Percentiles rank a stretch among this genome's conserved stretches.
phyloP scores from a whole-genome alignment of 2,329 filamentous ascomycete genomes.

The Ophiocordyceps sinensis region DNA sequence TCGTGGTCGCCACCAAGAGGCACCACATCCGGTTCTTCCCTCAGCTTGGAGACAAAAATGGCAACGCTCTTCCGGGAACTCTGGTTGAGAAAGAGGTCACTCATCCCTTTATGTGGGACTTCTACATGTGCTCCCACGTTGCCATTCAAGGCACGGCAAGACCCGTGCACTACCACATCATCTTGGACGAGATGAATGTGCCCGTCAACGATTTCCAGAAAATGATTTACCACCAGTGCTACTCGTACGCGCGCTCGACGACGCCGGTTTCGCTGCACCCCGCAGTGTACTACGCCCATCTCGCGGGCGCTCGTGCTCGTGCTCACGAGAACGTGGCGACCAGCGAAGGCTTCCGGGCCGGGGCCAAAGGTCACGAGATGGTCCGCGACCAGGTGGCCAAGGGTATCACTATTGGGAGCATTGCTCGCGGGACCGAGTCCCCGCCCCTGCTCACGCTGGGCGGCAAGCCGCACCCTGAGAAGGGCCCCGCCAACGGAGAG shows the following conservation, averaged over 20 bases:
- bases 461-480: conserved; percentile 7
- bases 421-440: conserved; percentile 11
- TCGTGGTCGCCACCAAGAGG: conserved; percentile 81
- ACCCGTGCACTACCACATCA: conserved; percentile 82
- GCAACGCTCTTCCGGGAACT: conserved; percentile 74
- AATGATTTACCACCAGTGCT: conserved; percentile 90
- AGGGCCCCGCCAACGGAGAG: conserved; percentile 13
- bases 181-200: conserved; percentile 65
- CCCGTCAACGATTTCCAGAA: conserved; percentile 58
- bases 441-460: conserved; percentile 17
- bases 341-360: conserved; percentile 27
- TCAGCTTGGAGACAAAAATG: conserved; percentile 53
- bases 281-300: conserved; percentile 89
- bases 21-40: conserved; percentile 94
- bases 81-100: conserved; percentile 83
- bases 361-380: conserved; percentile 28
- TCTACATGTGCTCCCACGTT: conserved; percentile 47
- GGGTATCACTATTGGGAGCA: conserved; percentile 13
- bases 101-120: conserved; percentile 81
- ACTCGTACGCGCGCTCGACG: conserved; percentile 82
- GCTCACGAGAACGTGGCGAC: conserved; percentile 48
- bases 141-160: conserved; percentile 91
- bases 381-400: conserved; percentile 24
- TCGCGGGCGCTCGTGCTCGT: conserved; percentile 68
- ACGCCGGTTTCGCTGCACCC: conserved; percentile 83